phyloP scores from a whole-genome alignment of 2,329 filamentous ascomycete species.

The Calonectria pseudoturangicola region DNA sequence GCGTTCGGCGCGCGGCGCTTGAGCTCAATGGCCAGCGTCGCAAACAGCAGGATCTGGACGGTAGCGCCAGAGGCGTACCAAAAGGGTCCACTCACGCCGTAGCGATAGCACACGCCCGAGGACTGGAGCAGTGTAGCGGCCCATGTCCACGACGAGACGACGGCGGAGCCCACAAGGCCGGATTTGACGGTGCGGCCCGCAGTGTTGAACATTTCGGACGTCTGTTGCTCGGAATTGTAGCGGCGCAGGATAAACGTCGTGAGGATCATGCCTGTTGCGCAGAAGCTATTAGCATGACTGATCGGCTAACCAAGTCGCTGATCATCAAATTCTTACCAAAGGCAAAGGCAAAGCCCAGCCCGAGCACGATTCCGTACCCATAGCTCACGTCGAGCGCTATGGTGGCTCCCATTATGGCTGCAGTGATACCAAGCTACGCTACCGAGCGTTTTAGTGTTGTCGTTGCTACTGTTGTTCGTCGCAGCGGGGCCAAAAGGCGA shows the following conservation, averaged over 20 bases:
- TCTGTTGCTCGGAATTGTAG: slow-evolving; percentile 82
- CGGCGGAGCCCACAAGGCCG: slow-evolving; percentile 89
- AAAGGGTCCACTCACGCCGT: slow-evolving; percentile 78
- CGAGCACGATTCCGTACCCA: slow-evolving; percentile 86
- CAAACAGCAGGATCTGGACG: slow-evolving; percentile 92
- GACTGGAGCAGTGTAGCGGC: slow-evolving; percentile 88
- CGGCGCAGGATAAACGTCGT: slow-evolving; percentile 56
- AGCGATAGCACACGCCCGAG: slow-evolving; percentile 87
- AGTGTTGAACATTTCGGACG: slow-evolving; percentile 94
- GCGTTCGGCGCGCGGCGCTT: slow-evolving; percentile 92
- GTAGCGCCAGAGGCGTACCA: slow-evolving; percentile 81
- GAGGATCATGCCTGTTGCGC: slow-evolving; percentile 22
- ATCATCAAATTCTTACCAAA: slow-evolving; percentile 74
- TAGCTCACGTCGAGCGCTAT: slow-evolving; percentile 74
- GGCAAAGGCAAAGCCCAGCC: slow-evolving; percentile 83
- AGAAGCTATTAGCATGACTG: background rate
- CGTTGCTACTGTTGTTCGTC: background rate
- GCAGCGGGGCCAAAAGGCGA: background rate
- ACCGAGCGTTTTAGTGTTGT: background rate
- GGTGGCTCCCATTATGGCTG: slow-evolving; percentile 32
- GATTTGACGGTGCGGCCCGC: slow-evolving; percentile 92
- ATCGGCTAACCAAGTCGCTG: background rate
- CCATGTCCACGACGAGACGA: slow-evolving; percentile 97
- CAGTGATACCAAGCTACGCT: background rate
- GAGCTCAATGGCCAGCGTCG: slow-evolving; percentile 91